Evolutionary conservation across 768 basidiomycete species (phyloP), one percentile per base, ranked within the genome.

Genomic region (Collybiopsis luxurians): DNA sequence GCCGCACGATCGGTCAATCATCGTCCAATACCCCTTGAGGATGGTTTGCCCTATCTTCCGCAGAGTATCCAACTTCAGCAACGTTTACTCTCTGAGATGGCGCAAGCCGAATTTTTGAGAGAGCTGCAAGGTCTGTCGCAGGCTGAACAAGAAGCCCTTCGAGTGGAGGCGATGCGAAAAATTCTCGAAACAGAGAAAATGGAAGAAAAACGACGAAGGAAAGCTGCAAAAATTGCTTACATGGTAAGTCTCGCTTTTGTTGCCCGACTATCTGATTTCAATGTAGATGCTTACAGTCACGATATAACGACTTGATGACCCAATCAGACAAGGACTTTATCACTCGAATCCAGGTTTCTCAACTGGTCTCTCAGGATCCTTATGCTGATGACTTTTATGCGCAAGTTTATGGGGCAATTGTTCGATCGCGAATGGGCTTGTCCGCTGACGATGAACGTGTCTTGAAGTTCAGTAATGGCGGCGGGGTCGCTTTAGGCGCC

Each of bases 321-420:
- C 93, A 95, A 72, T 95, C 92, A 11, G 97, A 99, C 79, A 98
- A 98, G 75, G 97, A 98, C 67, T 99, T 98, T 68, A 98, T 99
- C 73, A 98, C 97, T 34, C 87, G 97, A 24, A 98, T 99, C 60
- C 97, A 99, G 71, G 92, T 99, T 31, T 98, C 96, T 1, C 97
- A 98, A 67, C 89, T 98, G 40, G 95, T 97, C 43, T 96, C 95
- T 5, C 88, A 92, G 66, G 97, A 99, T 73, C 97, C 97, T 0
- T 98, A 96, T 70, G 86, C 92, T 30, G 96, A 98, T 61, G 97
- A 99, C 69, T 99, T 98, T 70, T 99, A 99, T 66, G 97, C 95
- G 11, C 95, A 98, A 71, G 95, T 98, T 2, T 95, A 92, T 67
- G 87, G 90, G 38, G 90, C 92, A 1, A 83, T 96, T 57, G 66